phyloP scores from a whole-genome alignment of 768 basidiomycete species.

The Boletus huronensis region DNA sequence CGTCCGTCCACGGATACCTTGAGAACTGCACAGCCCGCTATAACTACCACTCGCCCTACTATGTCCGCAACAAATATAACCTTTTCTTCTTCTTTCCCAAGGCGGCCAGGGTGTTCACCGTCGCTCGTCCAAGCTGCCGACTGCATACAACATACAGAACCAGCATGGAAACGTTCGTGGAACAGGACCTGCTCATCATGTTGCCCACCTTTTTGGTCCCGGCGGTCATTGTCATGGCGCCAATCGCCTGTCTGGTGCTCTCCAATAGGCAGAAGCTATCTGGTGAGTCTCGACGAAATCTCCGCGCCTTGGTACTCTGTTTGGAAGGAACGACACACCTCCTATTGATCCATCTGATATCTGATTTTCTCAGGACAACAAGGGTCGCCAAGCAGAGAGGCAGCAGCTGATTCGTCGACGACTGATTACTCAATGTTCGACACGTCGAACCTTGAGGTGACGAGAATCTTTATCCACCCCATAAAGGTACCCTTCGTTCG shows the following conservation, averaged over 20 bases:
- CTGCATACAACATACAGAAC: not conserved
- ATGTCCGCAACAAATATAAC: not conserved
- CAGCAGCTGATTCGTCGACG: not conserved
- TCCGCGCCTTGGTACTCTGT: not conserved
- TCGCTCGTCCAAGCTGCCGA: not conserved
- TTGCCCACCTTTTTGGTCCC: slow-evolving; percentile 13
- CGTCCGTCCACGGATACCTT: too few relatives aligned
- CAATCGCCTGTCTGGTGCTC: slow-evolving; percentile 18
- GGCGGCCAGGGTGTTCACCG: not conserved
- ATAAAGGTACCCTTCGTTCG: slow-evolving; percentile 46
- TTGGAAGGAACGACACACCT: not conserved
- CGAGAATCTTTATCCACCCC: slow-evolving; percentile 62
- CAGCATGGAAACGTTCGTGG: not conserved
- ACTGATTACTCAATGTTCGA: slow-evolving; percentile 24
- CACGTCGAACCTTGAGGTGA: slow-evolving; percentile 39
- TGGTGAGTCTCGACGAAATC: slow-evolving; percentile 14
- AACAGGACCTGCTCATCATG: not conserved
- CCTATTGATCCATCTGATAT: slow-evolving; percentile 9
- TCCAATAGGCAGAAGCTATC: not conserved
- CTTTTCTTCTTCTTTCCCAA: not conserved
- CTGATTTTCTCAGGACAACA: slow-evolving; percentile 13
- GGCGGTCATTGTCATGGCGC: slow-evolving; percentile 5
- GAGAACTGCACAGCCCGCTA: not conserved
- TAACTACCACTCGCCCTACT: not conserved
- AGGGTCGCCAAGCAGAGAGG: not conserved